Evolutionary conservation across 2,329 filamentous ascomycete genomes (phyloP), one percentile per base, ranked within the genome.

Genomic region (Pseudogymnoascus sp.): DNA sequence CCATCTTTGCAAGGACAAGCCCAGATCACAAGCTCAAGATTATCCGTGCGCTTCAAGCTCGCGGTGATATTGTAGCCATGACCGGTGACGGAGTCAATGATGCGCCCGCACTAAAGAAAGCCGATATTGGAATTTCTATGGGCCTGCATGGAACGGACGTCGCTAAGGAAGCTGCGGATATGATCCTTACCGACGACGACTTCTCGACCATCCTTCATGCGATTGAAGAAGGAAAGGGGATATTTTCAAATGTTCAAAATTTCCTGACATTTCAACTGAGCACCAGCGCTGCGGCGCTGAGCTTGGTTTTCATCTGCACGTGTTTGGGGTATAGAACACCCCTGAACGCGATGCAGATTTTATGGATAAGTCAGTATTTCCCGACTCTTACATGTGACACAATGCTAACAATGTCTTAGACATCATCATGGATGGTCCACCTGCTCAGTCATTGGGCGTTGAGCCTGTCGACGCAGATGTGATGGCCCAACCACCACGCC

Each of bases 241-340:
- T 99, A 69, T 99, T 99, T 78, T 96, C 95, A 83, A 99, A 99
- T 76, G 97, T 99, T 69, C 95, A 99, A 74, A 99, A 99, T 76
- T 99, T 99, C 78, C 83, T 99, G 67, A 97, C 95, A 0, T 99
- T 99, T 77, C 96, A 99, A 78, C 84, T 99, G 64, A 97, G 93
- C 76, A 99, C 95, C 59, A 97, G 92, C 74, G 95, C 96, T 19
- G 95, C 96, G 63, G 92, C 95, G 66, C 80, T 99, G 68, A 91
- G 90, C 64, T 82, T 99, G 62, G 95, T 99, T 17, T 85, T 99
- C 69, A 77, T 99, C 71, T 97, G 93, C 80, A 97, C 92, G 31
- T 89, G 91, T 69, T 83, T 97, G 66, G 95, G 95, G 40, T 95
- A 96, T 78, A 93, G 91, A 77, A 96, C 95, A 74, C 96, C 95